phyloP scores from a whole-genome alignment of 306 rosid genomes.

The Inga oerstediana region DNA sequence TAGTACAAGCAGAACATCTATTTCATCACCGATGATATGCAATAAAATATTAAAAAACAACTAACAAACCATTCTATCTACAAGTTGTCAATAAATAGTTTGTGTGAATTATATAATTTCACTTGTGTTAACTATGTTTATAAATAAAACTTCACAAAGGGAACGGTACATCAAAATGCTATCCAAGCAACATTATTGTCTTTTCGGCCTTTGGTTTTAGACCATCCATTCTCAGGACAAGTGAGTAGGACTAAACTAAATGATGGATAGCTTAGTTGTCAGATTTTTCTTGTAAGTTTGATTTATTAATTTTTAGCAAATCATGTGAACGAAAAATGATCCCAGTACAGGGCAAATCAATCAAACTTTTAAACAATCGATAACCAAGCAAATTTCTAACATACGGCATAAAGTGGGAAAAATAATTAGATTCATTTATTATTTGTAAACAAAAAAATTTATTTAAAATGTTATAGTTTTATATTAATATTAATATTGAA shows the following conservation, averaged over 20 bases:
- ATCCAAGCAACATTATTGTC: background rate
- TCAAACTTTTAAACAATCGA: background rate
- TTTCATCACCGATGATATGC: too few relatives aligned
- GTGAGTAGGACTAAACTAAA: background rate
- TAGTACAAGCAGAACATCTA: too few relatives aligned
- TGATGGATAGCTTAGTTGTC: background rate
- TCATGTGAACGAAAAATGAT: background rate
- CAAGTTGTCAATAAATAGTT: background rate
- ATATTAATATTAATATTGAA: background rate
- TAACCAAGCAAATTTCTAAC: background rate
- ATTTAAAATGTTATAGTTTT: background rate
- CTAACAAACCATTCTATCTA: too few relatives aligned
- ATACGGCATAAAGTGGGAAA: background rate
- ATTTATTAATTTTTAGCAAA: too few relatives aligned
- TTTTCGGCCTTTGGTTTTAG: background rate
- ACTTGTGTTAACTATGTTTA: background rate
- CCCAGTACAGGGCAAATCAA: background rate
- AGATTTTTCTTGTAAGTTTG: background rate
- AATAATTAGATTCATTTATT: background rate
- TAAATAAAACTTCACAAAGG: background rate
- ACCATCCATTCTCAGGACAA: background rate
- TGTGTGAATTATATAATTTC: background rate
- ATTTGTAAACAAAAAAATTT: background rate
- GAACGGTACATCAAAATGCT: background rate
- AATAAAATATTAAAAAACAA: too few relatives aligned